These are phyloP conservation scores for Penicillium longicatenatum DNA, from an alignment of 495 filamentous ascomycete species.

Conservation along the genomic window DNA sequence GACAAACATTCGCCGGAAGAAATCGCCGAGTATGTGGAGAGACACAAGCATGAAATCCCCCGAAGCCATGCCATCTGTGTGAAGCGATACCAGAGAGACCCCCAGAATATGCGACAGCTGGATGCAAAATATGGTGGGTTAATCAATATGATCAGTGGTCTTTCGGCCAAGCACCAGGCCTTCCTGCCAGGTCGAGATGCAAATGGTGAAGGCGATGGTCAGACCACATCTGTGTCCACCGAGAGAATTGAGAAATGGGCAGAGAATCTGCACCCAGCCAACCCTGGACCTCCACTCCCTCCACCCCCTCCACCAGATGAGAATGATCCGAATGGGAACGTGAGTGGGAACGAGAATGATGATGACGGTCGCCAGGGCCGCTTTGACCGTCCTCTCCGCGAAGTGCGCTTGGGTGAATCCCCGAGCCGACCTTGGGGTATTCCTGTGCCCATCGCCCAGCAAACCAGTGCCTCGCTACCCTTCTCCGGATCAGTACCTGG, in stretches of 20 bases:
- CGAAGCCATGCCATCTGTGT: slow-evolving; percentile 90
- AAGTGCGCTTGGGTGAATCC: slow-evolving; percentile 84
- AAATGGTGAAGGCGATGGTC: slow-evolving; percentile 32
- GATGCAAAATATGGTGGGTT: slow-evolving; percentile 91
- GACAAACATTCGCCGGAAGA: slow-evolving; percentile 90
- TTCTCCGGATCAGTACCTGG: slow-evolving; percentile 27
- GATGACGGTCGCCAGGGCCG: slow-evolving; percentile 49
- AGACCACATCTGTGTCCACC: slow-evolving; percentile 42
- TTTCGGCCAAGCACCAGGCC: slow-evolving; percentile 79
- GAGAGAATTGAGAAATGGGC: slow-evolving; percentile 81
- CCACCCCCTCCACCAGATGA: not conserved
- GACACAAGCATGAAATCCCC: slow-evolving; percentile 89
- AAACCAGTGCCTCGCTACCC: slow-evolving; percentile 23
- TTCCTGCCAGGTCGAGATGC: slow-evolving; percentile 67
- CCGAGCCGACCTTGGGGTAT: slow-evolving; percentile 93
- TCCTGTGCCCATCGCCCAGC: slow-evolving; percentile 62
- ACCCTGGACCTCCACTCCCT: slow-evolving; percentile 15
- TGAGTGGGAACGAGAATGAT: slow-evolving; percentile 30
- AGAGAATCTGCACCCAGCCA: slow-evolving; percentile 57
- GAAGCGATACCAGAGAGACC: slow-evolving; percentile 79
- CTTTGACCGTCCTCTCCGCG: slow-evolving; percentile 80
- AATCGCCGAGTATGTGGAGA: slow-evolving; percentile 84
- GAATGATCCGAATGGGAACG: slow-evolving; percentile 27
- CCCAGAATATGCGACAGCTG: slow-evolving; percentile 76
- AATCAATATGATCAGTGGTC: slow-evolving; percentile 85